These are phyloP conservation scores for Poteriospumella lacustris DNA, from an alignment of 108 stramenopile genomes.

Conservation along the genomic window DNA sequence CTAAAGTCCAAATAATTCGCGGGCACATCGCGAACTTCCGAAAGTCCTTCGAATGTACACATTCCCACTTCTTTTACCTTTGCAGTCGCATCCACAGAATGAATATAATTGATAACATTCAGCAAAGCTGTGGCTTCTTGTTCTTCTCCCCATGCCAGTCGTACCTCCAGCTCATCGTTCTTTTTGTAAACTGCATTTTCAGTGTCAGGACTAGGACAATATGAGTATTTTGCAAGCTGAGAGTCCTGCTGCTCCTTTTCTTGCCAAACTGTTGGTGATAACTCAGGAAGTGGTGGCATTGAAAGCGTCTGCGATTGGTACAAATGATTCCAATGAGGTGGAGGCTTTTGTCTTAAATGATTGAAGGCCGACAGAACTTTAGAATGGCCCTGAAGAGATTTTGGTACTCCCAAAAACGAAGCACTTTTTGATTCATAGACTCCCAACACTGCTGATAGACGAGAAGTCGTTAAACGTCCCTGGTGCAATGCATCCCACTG, in stretches of 20 bases:
- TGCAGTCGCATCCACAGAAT: not conserved
- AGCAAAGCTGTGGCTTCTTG: constrained; percentile 11
- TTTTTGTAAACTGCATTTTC: not conserved
- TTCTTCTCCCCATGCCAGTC: not conserved
- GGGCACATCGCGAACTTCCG: not conserved
- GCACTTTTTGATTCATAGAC: not conserved
- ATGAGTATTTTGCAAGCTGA: not conserved
- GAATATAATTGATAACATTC: not conserved
- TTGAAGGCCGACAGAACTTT: not conserved
- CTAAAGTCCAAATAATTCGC: not conserved
- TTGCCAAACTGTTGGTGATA: not conserved
- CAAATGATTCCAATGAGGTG: not conserved
- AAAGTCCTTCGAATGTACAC: constrained; percentile 1
- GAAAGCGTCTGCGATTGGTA: not conserved
- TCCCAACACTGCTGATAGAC: not conserved
- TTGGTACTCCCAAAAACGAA: not conserved
- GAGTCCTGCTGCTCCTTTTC: not conserved
- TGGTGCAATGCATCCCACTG: not conserved
- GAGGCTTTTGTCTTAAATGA: not conserved
- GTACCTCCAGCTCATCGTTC: not conserved
- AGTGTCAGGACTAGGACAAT: not conserved
- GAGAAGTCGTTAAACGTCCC: constrained; percentile 1
- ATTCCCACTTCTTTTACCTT: not conserved
- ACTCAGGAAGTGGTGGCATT: not conserved
- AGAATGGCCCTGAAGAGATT: not conserved